phyloP scores from a whole-genome alignment of 2,329 filamentous ascomycete species.

The Microdochium bolleyi region DNA sequence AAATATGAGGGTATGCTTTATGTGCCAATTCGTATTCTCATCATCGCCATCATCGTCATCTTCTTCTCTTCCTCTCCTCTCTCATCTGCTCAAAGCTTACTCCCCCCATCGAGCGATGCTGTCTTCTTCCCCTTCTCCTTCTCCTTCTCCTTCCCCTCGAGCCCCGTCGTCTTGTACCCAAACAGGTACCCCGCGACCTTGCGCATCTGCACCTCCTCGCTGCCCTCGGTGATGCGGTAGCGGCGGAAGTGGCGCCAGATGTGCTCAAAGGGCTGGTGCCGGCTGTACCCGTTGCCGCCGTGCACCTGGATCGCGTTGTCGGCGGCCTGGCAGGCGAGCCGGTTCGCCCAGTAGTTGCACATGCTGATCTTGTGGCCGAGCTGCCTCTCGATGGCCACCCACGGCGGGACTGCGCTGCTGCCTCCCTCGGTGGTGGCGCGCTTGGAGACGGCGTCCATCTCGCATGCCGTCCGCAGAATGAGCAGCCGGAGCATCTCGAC shows the following conservation, averaged over 20 bases:
- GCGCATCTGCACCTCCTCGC: slow-evolving; percentile 60
- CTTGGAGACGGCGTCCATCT: slow-evolving; percentile 49
- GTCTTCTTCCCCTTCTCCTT: background rate
- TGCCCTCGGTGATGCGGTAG: slow-evolving; percentile 57
- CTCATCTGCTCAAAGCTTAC: background rate
- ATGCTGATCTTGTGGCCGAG: slow-evolving; percentile 56
- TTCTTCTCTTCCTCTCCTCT: too few species aligned
- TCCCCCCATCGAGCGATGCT: background rate
- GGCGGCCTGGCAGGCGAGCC: slow-evolving; percentile 50
- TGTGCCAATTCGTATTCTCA: too few species aligned
- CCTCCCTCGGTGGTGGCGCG: slow-evolving; percentile 10
- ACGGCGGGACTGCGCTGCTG: slow-evolving; percentile 24
- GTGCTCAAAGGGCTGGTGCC: slow-evolving; percentile 55
- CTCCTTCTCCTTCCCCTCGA: slow-evolving; percentile 1
- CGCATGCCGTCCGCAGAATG: slow-evolving; percentile 51
- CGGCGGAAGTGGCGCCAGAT: slow-evolving; percentile 57
- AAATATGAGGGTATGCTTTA: too few species aligned
- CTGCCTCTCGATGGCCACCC: slow-evolving; percentile 45
- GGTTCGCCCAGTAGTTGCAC: slow-evolving; percentile 60
- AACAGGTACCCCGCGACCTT: slow-evolving; percentile 50
- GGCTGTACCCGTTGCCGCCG: slow-evolving; percentile 50
- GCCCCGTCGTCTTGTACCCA: slow-evolving; percentile 10
- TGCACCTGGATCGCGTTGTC: slow-evolving; percentile 56
- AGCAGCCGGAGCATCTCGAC: slow-evolving; percentile 53
- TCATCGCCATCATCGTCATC: too few species aligned